phyloP scores from a whole-genome alignment of 2,329 filamentous ascomycete species.

The Alternaria triticimaculans region DNA sequence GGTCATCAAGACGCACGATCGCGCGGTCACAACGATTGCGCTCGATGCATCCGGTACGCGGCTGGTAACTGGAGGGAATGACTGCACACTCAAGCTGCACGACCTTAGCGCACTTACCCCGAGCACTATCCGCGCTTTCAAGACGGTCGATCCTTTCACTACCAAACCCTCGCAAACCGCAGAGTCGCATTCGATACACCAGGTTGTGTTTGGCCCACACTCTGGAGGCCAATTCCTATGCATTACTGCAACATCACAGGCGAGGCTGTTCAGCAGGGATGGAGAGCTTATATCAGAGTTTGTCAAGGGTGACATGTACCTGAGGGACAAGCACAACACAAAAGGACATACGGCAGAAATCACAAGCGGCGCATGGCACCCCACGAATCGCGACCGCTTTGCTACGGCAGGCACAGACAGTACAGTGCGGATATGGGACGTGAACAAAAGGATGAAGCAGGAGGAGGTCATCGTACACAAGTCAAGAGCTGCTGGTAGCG shows the following conservation, averaged over 20 bases:
- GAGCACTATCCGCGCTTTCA: slow-evolving; percentile 92
- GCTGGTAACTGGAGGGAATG: slow-evolving; percentile 87
- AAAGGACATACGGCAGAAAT: slow-evolving; percentile 96
- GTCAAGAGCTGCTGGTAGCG: slow-evolving; percentile 84
- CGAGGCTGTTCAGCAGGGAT: slow-evolving; percentile 87
- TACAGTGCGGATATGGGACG: slow-evolving; percentile 94
- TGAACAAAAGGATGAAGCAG: slow-evolving; percentile 87
- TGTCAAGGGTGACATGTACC: slow-evolving; percentile 97
- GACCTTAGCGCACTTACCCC: slow-evolving; percentile 97
- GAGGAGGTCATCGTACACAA: slow-evolving; percentile 97
- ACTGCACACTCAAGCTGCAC: slow-evolving; percentile 90
- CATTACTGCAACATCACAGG: slow-evolving; percentile 86
- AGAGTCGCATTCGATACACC: slow-evolving; percentile 88
- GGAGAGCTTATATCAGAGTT: slow-evolving; percentile 87
- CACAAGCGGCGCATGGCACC: slow-evolving; percentile 89
- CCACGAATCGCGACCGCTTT: slow-evolving; percentile 81
- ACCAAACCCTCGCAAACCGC: slow-evolving; percentile 73
- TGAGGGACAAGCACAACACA: slow-evolving; percentile 96
- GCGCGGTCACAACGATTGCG: slow-evolving; percentile 81
- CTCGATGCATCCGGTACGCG: slow-evolving; percentile 85
- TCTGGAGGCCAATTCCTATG: slow-evolving; percentile 83
- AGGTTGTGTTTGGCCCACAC: slow-evolving; percentile 83
- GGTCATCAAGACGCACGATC: slow-evolving; percentile 88
- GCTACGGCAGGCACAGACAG: slow-evolving; percentile 94
- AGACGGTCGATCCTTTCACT: slow-evolving; percentile 84